Evolutionary conservation across 1,139 yeast species (phyloP).

Genomic region (Suhomyces choctaworum): DNA sequence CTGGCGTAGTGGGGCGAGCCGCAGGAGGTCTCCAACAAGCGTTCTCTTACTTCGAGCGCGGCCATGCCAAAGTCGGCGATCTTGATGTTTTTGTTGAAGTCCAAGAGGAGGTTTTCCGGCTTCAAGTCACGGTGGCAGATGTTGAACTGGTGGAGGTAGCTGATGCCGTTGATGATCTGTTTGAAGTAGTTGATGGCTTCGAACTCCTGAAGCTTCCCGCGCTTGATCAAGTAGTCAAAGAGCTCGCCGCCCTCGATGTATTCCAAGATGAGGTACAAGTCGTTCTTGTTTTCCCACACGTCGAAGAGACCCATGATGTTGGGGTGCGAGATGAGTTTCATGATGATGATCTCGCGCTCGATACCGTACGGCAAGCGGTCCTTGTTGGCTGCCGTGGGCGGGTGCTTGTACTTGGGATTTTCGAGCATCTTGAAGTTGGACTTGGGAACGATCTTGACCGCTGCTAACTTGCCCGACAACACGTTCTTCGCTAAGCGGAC

Average conservation of each 20-base stretch:
- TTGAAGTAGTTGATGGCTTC: slow-evolving; percentile 90
- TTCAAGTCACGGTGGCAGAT: slow-evolving; percentile 94
- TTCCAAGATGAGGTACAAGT: slow-evolving; percentile 84
- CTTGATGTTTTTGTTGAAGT: slow-evolving; percentile 83
- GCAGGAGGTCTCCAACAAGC: slow-evolving; percentile 88
- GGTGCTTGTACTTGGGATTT: slow-evolving; percentile 44
- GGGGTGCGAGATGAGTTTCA: slow-evolving; percentile 87
- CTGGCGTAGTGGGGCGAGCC: slow-evolving; percentile 99
- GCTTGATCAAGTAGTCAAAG: slow-evolving; percentile 84
- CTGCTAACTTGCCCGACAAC: slow-evolving; percentile 85
- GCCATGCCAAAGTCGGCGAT: slow-evolving; percentile 99
- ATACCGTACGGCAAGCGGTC: slow-evolving; percentile 86
- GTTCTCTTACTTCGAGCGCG: slow-evolving; percentile 87
- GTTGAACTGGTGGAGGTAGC: slow-evolving; percentile 90
- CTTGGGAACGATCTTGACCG: slow-evolving; percentile 95
- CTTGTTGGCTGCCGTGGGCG: slow-evolving; percentile 26
- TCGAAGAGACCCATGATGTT: slow-evolving; percentile 95
- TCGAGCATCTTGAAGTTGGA: slow-evolving; percentile 59
- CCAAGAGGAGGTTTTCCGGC: slow-evolving; percentile 89
- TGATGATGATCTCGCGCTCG: slow-evolving; percentile 93
- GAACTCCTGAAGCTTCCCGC: slow-evolving; percentile 83
- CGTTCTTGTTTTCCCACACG: slow-evolving; percentile 98
- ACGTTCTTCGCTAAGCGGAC: slow-evolving; percentile 89
- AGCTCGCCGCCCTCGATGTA: slow-evolving; percentile 98
- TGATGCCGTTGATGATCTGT: slow-evolving; percentile 89